Evolutionary conservation across 768 basidiomycete species (phyloP).

Genomic region (Leccinum pellstonianum): DNA sequence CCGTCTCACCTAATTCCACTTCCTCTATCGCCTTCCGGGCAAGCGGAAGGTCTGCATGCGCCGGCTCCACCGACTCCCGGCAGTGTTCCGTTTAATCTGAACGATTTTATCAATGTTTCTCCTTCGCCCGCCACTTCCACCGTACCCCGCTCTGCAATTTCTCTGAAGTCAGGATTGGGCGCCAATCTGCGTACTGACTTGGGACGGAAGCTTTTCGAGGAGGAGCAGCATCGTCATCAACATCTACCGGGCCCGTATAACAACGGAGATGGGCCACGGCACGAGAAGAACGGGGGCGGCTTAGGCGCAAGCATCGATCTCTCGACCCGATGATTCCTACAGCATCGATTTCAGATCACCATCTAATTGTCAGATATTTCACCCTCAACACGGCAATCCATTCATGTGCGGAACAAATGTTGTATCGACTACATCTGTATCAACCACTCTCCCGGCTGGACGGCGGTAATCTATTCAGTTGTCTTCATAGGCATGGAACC

Average conservation of each 20-base stretch:
- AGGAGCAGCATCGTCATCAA: constrained; percentile 55
- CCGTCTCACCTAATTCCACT: constrained; percentile 27
- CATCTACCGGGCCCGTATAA: constrained; percentile 14
- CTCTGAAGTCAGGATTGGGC: constrained; percentile 36
- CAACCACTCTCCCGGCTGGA: constrained; percentile 30
- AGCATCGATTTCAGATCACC: constrained; percentile 4
- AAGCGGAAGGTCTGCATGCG: constrained; percentile 27
- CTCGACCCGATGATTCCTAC: constrained; percentile 23
- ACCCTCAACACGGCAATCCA: constrained; percentile 21
- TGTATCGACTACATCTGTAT: constrained; percentile 38
- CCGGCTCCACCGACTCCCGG: constrained; percentile 38
- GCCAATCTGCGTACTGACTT: constrained; percentile 61
- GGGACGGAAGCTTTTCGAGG: constrained; percentile 68
- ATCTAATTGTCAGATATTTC: constrained; percentile 18
- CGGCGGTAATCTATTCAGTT: constrained; percentile 32
- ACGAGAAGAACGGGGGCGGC: constrained; percentile 26
- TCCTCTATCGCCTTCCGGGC: constrained; percentile 26
- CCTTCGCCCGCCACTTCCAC: constrained; percentile 52
- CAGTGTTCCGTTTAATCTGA: constrained; percentile 54
- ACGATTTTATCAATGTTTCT: constrained; percentile 73
- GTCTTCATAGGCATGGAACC: constrained; percentile 29
- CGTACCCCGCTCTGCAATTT: constrained; percentile 32
- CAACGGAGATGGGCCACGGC: constrained; percentile 25
- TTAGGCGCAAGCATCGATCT: constrained; percentile 34
- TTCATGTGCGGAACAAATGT: constrained; percentile 28